Evolutionary conservation across 495 filamentous ascomycete genomes (phyloP).

Genomic region (Immersiella caudata): DNA sequence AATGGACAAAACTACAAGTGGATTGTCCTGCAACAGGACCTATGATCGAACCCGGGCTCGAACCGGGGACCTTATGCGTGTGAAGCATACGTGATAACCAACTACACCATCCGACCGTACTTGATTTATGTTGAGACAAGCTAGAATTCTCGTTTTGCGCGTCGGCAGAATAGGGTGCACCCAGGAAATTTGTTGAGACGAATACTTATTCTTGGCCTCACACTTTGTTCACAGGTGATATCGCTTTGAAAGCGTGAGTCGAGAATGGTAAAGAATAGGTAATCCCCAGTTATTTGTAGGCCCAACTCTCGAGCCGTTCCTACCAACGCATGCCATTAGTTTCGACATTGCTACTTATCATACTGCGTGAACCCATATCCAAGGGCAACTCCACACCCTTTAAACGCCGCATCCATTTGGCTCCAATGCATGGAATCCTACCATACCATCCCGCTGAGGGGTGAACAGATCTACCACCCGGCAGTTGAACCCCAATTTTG

Average conservation of each 20-base stretch:
- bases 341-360: too few relatives aligned
- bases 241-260: too few relatives aligned
- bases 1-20: not conserved
- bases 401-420: not conserved
- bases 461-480: not conserved
- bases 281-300: too few relatives aligned
- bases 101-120: not conserved
- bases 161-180: not conserved
- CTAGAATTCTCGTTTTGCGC: not conserved
- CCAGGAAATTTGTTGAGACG: too few relatives aligned
- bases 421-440: not conserved
- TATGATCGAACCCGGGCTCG: constrained; percentile 12
- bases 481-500: not conserved
- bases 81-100: constrained; percentile 3
- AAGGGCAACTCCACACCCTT: not conserved
- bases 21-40: not conserved
- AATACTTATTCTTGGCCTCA: too few relatives aligned
- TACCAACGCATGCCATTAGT: too few relatives aligned
- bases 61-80: constrained; percentile 12
- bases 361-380: not conserved
- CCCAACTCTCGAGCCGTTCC: too few relatives aligned
- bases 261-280: too few relatives aligned
- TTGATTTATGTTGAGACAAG: not conserved
- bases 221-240: too few relatives aligned
- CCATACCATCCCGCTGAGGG: not conserved